Base-by-base conservation (phyloP, 2,329 filamentous ascomycete species). In the Neofusicoccum kwambonambiense region DNA sequence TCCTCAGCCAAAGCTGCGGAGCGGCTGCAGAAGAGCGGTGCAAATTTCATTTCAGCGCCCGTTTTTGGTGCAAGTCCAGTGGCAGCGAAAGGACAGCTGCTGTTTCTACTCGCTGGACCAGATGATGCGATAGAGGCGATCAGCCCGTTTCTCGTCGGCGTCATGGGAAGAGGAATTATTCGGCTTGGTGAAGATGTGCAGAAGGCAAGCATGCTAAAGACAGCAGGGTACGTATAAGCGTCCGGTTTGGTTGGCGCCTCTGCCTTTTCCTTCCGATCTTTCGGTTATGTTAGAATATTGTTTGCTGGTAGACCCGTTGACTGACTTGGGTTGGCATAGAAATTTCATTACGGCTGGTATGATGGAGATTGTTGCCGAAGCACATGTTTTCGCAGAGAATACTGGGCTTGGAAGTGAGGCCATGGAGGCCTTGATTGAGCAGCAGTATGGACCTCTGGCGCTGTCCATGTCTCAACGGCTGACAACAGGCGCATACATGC, bases 41-140 rank as follows among this genome's bases (percentile, higher is more conserved):
- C 74, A 2, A 62, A 65, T 3, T 83, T 83, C 54, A 70, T 84
- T 34, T 77, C 81, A 0, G 74, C 77, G 0, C 83, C 83, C 0
- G 83, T 85, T 0, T 85, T 85, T 64, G 83, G 83, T 6, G 81
- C 82, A 3, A 82, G 81, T 0, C 78, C 82, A 0, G 75, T 82
- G n/a, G 83, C 83, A 0, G 76, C 75, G 0, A 70, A 79, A 15
- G 82, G 81, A 0, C 74, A 79, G 45, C 73, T 84, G 1, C 71
- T 85, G n/a, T 79, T 82, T 62, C 77, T 81, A 0, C 66, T 82
- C 5, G 81, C 81, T 0, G 83, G 83, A 0, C 75, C 80, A 13
- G 15, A 13, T 2, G 52, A 9, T 12, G 52, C 37, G 5, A 37
- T 42, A 5, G 35, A 17, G 4, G 37, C 19, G 4, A 15, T 42